A percentile compares a stretch with the other conserved stretches of the same genome.
Conservation (phyloP, 1,139 yeast genomes). For the Taphrina confusa region DNA sequence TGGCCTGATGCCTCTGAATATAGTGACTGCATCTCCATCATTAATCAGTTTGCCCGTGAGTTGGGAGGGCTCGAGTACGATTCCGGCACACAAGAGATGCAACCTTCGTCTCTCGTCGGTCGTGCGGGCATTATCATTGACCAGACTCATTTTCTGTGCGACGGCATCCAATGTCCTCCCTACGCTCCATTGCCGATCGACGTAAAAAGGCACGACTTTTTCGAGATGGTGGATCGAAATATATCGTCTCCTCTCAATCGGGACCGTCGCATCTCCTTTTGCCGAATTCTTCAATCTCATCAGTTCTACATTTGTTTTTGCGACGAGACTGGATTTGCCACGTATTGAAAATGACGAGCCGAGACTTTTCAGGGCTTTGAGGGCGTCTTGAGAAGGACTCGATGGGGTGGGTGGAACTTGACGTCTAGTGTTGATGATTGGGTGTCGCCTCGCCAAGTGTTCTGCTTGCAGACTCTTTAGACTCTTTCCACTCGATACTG, state of each 20-base stretch:
- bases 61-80: constrained; percentile 28
- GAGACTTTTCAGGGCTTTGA: not conserved
- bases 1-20: constrained; percentile 18
- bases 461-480: constrained; percentile 26
- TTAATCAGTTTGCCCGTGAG: constrained; percentile 1
- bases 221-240: not conserved
- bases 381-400: not conserved
- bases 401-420: not conserved
- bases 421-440: not conserved
- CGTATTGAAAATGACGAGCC: constrained; percentile 2
- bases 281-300: constrained; percentile 11
- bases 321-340: not conserved
- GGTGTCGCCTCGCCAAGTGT: constrained; percentile 23
- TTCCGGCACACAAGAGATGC: constrained; percentile 13
- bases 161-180: constrained; percentile 18
- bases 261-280: constrained; percentile 18
- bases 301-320: not conserved
- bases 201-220: not conserved
- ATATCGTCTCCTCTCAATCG: constrained; percentile 1
- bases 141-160: not conserved
- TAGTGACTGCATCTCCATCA: not conserved
- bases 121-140: constrained; percentile 30
- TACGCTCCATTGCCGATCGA: constrained; percentile 10
- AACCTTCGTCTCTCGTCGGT: constrained; percentile 1
- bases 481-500: constrained; percentile 1